Conservation (phyloP, 768 basidiomycete species). For the Rhizopogon vulgaris region DNA sequence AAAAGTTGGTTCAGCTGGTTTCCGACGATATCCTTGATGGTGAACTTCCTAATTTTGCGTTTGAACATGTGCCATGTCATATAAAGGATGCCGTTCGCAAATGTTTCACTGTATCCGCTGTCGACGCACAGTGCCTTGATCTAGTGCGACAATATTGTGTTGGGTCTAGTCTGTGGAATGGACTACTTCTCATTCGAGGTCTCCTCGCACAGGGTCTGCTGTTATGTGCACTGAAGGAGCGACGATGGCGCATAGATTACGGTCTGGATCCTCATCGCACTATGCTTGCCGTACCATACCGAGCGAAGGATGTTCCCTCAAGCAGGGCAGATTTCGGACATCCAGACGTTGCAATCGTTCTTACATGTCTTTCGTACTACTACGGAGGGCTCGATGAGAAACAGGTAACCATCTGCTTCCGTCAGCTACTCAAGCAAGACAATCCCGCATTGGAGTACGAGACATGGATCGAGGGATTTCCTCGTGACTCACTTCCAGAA, state of each 20-base stretch:
- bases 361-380: constrained; percentile 46
- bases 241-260: constrained; percentile 48
- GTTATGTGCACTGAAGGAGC: constrained; percentile 28
- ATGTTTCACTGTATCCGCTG: constrained; percentile 17
- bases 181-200: constrained; percentile 39
- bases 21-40: constrained; percentile 14
- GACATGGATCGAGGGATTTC: constrained; percentile 26
- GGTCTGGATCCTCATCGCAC: constrained; percentile 38
- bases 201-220: constrained; percentile 38
- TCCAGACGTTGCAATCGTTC: constrained; percentile 39
- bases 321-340: constrained; percentile 45
- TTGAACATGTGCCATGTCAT: constrained; percentile 12
- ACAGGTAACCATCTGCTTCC: constrained; percentile 33
- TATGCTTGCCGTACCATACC: constrained; percentile 45
- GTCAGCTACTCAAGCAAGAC: constrained; percentile 32
- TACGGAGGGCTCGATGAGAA: constrained; percentile 36
- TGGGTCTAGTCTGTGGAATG: constrained; percentile 25
- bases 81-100: constrained; percentile 11
- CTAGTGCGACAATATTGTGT: constrained; percentile 8
- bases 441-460: constrained; percentile 38
- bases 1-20: not conserved
- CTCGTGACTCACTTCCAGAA: constrained; percentile 18
- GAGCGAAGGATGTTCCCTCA: constrained; percentile 45
- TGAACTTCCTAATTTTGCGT: constrained; percentile 11
- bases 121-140: not conserved